These are phyloP conservation scores for Thalassiosira tumida DNA, from an alignment of 352 stramenopile species.

Conservation along the genomic window DNA sequence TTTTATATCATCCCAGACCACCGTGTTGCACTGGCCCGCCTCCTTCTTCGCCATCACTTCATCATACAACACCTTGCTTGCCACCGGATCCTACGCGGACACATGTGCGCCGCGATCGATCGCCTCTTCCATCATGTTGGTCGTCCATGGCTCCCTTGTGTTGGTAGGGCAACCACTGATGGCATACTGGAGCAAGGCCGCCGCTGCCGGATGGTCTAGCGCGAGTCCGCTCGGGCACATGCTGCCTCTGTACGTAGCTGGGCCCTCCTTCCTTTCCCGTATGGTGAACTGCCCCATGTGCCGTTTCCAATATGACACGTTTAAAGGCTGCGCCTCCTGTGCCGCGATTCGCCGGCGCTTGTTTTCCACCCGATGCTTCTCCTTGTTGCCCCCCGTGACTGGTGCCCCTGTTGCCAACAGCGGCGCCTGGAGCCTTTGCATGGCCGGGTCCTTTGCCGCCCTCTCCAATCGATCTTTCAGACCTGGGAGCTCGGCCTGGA, in stretches of 20 bases:
- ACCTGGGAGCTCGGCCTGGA: too few relatives aligned
- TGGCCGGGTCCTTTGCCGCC: too few relatives aligned
- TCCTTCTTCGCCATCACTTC: too few relatives aligned
- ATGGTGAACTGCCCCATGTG: not conserved
- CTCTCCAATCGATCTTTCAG: too few relatives aligned
- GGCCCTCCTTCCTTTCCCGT: not conserved
- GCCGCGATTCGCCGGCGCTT: not conserved
- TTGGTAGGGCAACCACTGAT: slow-evolving; percentile 47
- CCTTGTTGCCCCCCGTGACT: not conserved
- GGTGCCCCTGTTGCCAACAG: not conserved
- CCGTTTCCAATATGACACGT: not conserved
- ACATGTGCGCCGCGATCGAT: slow-evolving; percentile 33
- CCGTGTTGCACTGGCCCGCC: too few relatives aligned
- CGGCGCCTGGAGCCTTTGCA: too few relatives aligned
- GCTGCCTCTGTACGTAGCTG: not conserved
- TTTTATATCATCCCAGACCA: slow-evolving; percentile 33
- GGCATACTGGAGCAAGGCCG: slow-evolving; percentile 36
- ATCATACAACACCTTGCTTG: too few relatives aligned
- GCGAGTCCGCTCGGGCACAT: slow-evolving; percentile 39
- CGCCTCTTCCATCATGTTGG: slow-evolving; percentile 41
- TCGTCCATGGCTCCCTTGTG: slow-evolving; percentile 39
- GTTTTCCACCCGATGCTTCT: not conserved
- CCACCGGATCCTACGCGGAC: slow-evolving; percentile 19
- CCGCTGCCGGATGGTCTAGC: slow-evolving; percentile 32
- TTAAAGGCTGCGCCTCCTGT: not conserved